Percentiles rank a stretch among this genome's conserved stretches.
phyloP scores from a whole-genome alignment of 805 yeast genomes.

The Myxozyma monticola region DNA sequence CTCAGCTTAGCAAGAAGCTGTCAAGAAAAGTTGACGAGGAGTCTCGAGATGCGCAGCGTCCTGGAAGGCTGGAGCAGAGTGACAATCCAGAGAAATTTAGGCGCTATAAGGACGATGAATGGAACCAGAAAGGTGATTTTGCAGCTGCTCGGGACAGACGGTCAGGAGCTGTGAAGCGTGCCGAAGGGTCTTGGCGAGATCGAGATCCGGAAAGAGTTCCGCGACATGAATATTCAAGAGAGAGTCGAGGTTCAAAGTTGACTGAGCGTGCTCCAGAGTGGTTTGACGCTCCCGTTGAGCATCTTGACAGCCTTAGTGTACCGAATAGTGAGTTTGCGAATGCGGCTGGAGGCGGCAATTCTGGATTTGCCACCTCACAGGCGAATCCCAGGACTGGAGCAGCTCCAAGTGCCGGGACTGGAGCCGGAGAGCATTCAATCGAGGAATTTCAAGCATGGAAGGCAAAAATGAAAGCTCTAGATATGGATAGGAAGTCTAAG shows the following conservation, averaged over 20 bases:
- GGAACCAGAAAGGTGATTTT: neutral
- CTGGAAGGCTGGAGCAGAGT: too few species aligned
- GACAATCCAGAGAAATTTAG: too few species aligned
- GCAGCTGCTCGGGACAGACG: slow-evolving; percentile 13
- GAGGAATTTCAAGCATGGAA: slow-evolving; percentile 39
- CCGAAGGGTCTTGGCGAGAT: slow-evolving; percentile 27
- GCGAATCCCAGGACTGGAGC: neutral
- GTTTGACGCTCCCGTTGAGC: slow-evolving; percentile 16
- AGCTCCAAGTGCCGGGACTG: neutral
- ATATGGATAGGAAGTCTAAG: slow-evolving; percentile 17
- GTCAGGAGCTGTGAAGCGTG: slow-evolving; percentile 9
- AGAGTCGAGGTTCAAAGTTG: neutral
- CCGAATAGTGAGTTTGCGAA: slow-evolving; percentile 20
- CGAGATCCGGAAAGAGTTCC: slow-evolving; percentile 17
- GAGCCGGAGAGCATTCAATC: slow-evolving; percentile 30
- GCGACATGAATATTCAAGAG: slow-evolving; percentile 4
- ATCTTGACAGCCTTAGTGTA: slow-evolving; percentile 9
- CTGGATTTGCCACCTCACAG: neutral
- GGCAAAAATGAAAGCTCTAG: slow-evolving; percentile 35
- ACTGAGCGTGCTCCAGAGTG: slow-evolving; percentile 23
- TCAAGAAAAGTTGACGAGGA: too few species aligned
- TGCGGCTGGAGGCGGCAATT: slow-evolving; percentile 4
- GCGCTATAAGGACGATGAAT: slow-evolving; percentile 6
- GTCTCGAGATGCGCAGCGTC: too few species aligned
- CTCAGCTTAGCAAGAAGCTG: too few species aligned